Evolutionary conservation across 352 stramenopile species (phyloP).

Genomic region (Phytophthora boehmeriae): DNA sequence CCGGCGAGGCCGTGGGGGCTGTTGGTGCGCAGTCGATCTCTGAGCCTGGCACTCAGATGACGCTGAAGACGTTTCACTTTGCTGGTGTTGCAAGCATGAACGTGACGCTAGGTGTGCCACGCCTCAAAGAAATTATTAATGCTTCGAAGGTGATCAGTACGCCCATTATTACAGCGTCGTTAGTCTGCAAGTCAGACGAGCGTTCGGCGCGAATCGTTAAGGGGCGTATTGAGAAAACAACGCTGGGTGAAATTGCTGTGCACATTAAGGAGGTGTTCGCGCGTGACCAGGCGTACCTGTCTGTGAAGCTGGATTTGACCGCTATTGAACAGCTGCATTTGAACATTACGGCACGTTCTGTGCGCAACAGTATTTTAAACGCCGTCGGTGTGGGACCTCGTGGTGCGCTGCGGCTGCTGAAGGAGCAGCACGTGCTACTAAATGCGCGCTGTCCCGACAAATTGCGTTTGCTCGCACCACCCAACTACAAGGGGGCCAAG

Average conservation of each 20-base stretch:
- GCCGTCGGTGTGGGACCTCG: constrained; percentile 71
- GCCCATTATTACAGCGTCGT: constrained; percentile 98
- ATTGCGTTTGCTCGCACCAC: constrained; percentile 77
- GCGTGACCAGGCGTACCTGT: constrained; percentile 94
- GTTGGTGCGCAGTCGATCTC: constrained; percentile 97
- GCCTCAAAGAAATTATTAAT: constrained; percentile 98
- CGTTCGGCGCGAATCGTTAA: constrained; percentile 98
- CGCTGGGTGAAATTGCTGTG: constrained; percentile 93
- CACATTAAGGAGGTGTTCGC: constrained; percentile 99
- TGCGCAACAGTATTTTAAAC: constrained; percentile 93
- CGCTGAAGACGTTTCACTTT: constrained; percentile 99
- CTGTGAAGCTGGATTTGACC: constrained; percentile 97
- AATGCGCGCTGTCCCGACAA: constrained; percentile 86
- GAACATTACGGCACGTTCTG: constrained; percentile 92
- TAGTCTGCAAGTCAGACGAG: constrained; percentile 97
- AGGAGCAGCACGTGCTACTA: constrained; percentile 86
- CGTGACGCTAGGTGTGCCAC: constrained; percentile 99
- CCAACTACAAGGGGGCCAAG: constrained; percentile 89
- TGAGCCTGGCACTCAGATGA: constrained; percentile 97
- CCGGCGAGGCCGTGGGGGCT: constrained; percentile 97
- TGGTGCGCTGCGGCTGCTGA: constrained; percentile 73
- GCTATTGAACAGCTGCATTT: constrained; percentile 97
- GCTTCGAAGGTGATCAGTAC: constrained; percentile 98
- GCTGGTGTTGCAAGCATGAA: constrained; percentile 99
- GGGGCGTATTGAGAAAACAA: constrained; percentile 99